phyloP scores from a whole-genome alignment of 2,329 filamentous ascomycete genomes.

The Exophiala sp. region DNA sequence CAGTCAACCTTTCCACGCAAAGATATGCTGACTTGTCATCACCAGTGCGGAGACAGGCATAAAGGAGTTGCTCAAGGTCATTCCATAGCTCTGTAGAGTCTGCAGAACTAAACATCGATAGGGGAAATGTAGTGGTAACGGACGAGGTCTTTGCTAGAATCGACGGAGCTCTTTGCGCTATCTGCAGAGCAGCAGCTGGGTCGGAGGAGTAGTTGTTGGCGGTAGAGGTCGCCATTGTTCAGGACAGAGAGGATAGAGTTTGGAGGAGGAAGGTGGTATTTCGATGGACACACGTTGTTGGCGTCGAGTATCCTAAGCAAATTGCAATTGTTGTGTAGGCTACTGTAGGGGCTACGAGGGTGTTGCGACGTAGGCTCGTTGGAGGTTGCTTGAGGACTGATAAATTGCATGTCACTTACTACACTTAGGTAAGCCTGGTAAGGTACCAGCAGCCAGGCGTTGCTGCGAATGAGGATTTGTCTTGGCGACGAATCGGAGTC shows the following conservation, averaged over 20 bases:
- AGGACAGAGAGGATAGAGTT: not conserved
- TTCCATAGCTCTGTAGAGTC: conserved; percentile 82
- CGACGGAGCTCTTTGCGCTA: conserved; percentile 42
- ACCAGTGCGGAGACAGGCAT: conserved; percentile 78
- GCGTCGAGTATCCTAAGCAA: not conserved
- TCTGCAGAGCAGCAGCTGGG: conserved; percentile 45
- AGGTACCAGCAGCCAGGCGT: too few species aligned
- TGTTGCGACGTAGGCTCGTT: too few species aligned
- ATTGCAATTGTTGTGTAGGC: too few species aligned
- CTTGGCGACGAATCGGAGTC: too few species aligned
- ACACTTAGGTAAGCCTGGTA: too few species aligned
- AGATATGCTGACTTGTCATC: conserved; percentile 74
- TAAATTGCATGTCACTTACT: too few species aligned
- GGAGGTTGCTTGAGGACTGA: too few species aligned
- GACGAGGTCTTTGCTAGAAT: conserved; percentile 50
- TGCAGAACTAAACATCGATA: conserved; percentile 48
- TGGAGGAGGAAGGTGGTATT: too few species aligned
- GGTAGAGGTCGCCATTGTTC: conserved; percentile 15
- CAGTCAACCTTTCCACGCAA: conserved; percentile 70
- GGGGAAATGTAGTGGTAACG: conserved; percentile 45
- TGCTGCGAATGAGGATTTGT: too few species aligned
- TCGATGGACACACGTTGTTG: too few species aligned
- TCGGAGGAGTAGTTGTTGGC: conserved; percentile 30
- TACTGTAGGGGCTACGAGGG: too few species aligned
- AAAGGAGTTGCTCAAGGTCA: conserved; percentile 79